phyloP scores from a whole-genome alignment of 2,329 filamentous ascomycete genomes.

The Capronia coronata region DNA sequence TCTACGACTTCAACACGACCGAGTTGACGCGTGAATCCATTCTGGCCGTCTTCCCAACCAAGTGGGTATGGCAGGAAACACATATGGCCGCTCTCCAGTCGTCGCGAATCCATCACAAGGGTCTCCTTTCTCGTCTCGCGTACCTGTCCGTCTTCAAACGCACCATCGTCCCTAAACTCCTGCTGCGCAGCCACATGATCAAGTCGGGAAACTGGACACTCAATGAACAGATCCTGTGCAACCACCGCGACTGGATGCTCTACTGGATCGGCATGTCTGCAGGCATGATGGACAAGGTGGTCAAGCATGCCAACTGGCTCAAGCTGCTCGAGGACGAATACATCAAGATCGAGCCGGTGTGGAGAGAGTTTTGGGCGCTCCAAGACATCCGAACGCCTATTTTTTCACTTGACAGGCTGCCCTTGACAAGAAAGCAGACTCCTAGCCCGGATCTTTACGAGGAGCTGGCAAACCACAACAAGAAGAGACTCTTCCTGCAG shows the following conservation, averaged over 20 bases:
- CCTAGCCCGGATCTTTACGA: no score
- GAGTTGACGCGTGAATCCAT: conserved; percentile 3
- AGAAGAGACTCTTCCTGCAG: neutral
- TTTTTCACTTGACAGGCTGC: no score
- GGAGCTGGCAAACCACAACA: neutral
- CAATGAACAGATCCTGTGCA: neutral
- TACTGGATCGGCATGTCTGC: conserved; percentile 2
- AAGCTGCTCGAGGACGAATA: conserved; percentile 12
- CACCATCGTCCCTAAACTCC: neutral
- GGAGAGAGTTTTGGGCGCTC: conserved; percentile 7
- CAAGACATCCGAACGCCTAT: neutral
- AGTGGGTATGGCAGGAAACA: neutral
- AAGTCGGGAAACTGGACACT: neutral
- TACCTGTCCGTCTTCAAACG: conserved; percentile 2
- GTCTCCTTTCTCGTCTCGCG: conserved; percentile 2
- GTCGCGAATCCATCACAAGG: neutral
- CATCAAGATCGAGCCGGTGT: neutral
- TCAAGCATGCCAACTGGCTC: conserved; percentile 13
- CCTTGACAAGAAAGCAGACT: no score
- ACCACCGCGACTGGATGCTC: conserved; percentile 9
- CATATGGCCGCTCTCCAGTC: neutral
- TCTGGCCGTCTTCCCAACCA: conserved; percentile 4
- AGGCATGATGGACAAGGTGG: neutral
- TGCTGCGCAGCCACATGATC: neutral
- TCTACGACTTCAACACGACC: neutral